A percentile compares a stretch with the other conserved stretches of the same genome.
phyloP scores from a whole-genome alignment of 768 basidiomycete genomes.

The Tulasnella sp. region DNA sequence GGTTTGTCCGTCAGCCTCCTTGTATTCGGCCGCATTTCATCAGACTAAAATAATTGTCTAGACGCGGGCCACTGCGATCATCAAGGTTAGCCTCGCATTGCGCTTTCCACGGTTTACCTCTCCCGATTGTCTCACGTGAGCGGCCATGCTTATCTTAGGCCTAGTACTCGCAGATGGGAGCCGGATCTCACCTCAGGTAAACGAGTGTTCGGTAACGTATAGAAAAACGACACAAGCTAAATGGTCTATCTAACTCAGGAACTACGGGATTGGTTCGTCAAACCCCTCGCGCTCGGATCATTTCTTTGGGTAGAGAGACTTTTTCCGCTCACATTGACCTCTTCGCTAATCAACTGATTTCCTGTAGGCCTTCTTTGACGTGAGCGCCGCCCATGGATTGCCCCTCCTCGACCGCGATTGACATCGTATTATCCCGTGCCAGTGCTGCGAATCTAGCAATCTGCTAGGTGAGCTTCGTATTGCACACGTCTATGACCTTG shows the following conservation, averaged over 20 bases:
- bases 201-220: neutral
- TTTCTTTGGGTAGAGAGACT: neutral
- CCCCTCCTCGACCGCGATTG: neutral
- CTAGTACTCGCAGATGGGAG: neutral
- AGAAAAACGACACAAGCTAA: neutral
- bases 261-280: neutral
- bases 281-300: neutral
- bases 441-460: slow-evolving; percentile 5
- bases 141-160: neutral
- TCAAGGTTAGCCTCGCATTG: neutral
- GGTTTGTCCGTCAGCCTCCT: neutral
- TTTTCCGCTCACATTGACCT: neutral
- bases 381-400: neutral
- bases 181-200: neutral
- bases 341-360: neutral
- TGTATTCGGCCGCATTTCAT: neutral
- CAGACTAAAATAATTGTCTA: neutral
- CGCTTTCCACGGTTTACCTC: neutral
- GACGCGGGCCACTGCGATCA: neutral
- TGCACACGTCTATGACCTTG: too few species aligned
- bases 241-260: neutral
- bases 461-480: neutral
- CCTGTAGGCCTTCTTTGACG: neutral
- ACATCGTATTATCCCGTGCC: neutral
- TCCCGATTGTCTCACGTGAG: neutral